Evolutionary conservation across 305 asterid genomes (phyloP), one percentile per base, ranked within the genome.

Genomic region (Fraxinus dipetala): DNA sequence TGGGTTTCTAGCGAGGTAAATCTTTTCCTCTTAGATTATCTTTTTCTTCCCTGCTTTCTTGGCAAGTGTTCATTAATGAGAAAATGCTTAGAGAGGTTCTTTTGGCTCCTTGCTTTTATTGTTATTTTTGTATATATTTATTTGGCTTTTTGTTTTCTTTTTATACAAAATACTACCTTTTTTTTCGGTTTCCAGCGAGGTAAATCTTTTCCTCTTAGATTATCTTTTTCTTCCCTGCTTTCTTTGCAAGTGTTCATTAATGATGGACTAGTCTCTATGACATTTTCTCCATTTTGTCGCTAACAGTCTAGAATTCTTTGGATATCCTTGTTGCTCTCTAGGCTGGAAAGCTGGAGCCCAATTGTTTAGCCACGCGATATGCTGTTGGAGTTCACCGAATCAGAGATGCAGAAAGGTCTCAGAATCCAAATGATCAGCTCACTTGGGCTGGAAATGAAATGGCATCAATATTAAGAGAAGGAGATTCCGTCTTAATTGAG

Each of bases 391-490:
- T 94, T 83, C 98, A 94, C 87, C 92, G 99, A 83, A 88, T 93
- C 82, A 90, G 91, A 87, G 98, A 96, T 80, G 98, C 99, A 40
- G 99, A 96, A 88, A 92, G 97, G 90, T 91, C 93, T 83, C 98
- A 96, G 83, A 96, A 93, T 88, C 96, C 92, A 32, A 94, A 87
- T 85, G 99, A 92, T 54, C 99, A 96, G 89, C 97, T 96, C 75
- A 87, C 93, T 48, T 96, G 97, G 98, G 99, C 99, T 5, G 97
- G 99, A 80, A 94, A 93, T 81, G 99, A 96, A 88, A 96, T 96
- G 98, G 99, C 98, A 73, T 96, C 99, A 1, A 91, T 94, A 65
- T 80, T 94, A 76, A 91, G 97, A 84, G 99, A 96, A 84, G 98
- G 99, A 63, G 99, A 96, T 81, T 90, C 96, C 45, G 31, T 87